Evolutionary conservation across 2,329 filamentous ascomycete genomes (phyloP).

Genomic region (Biscogniauxia marginata): DNA sequence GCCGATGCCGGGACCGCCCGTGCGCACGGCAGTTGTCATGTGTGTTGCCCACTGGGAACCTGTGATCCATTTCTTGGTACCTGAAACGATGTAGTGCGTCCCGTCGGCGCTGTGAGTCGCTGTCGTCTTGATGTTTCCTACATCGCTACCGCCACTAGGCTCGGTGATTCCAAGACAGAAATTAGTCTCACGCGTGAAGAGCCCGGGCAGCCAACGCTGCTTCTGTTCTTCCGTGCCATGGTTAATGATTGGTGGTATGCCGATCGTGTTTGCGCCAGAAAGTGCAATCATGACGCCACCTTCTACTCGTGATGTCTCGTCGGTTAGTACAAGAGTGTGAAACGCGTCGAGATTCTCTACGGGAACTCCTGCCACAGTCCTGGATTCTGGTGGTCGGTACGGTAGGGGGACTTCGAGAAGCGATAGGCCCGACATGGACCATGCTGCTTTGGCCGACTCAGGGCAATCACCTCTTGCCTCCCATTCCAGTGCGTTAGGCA

Average conservation of each 20-base stretch:
- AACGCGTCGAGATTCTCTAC: constrained; percentile 36
- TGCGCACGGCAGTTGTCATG: constrained; percentile 61
- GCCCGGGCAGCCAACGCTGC: constrained; percentile 33
- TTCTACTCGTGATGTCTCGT: constrained; percentile 42
- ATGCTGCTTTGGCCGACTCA: constrained; percentile 34
- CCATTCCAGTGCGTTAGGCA: constrained; percentile 60
- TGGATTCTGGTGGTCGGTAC: constrained; percentile 36
- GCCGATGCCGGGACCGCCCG: constrained; percentile 48
- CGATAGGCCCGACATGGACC: constrained; percentile 36
- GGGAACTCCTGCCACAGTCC: constrained; percentile 42
- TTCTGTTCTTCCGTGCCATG: constrained; percentile 28
- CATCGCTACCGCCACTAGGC: constrained; percentile 54
- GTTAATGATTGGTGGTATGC: constrained; percentile 25
- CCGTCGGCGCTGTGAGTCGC: constrained; percentile 44
- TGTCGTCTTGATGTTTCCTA: constrained; percentile 60
- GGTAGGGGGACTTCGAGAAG: constrained; percentile 31
- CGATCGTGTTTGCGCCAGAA: constrained; percentile 51
- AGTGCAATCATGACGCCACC: constrained; percentile 55
- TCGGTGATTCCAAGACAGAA: constrained; percentile 32
- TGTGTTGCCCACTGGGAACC: constrained; percentile 60
- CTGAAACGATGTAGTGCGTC: constrained; percentile 57
- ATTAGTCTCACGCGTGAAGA: constrained; percentile 49
- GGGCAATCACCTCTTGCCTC: constrained; percentile 54
- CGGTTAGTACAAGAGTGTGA: constrained; percentile 36
- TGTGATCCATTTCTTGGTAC: constrained; percentile 66